A percentile compares a stretch with the other conserved stretches of the same genome.
Evolutionary conservation across 2,329 filamentous ascomycete genomes (phyloP).

Genomic region (Aspergillus luchuensis): DNA sequence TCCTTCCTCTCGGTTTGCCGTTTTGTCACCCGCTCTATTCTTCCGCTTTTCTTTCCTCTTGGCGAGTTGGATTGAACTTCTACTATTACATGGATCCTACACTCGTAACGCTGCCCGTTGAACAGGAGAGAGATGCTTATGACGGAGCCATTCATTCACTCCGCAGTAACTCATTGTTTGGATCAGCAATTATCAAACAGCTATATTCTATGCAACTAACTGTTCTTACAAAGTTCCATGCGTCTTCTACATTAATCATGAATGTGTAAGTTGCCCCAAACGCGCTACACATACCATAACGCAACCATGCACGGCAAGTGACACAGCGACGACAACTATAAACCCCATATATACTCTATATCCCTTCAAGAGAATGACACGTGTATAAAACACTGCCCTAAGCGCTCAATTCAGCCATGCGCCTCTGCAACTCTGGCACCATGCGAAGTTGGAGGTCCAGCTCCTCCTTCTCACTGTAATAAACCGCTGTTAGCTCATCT

Average conservation of each 20-base stretch:
- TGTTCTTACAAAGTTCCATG: neutral
- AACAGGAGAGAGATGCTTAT: neutral
- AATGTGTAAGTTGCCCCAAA: neutral
- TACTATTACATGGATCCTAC: neutral
- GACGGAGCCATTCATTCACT: neutral
- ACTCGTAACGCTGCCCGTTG: neutral
- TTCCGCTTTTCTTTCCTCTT: neutral
- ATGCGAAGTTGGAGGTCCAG: conserved; percentile 81
- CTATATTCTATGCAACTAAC: neutral
- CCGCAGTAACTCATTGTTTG: neutral
- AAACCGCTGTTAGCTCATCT: neutral
- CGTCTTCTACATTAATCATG: neutral
- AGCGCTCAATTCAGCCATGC: conserved; percentile 75
- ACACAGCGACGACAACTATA: neutral
- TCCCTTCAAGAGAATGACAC: neutral
- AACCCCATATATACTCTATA: neutral
- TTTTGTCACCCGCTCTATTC: neutral
- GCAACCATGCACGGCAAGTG: neutral
- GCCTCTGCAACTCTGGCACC: conserved; percentile 83
- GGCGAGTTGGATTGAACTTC: neutral
- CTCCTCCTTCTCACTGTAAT: conserved; percentile 78
- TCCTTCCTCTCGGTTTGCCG: neutral
- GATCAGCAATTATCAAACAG: neutral
- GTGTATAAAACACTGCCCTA: conserved; percentile 17
- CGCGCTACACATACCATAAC: neutral